Conservation (phyloP, 805 yeast genomes). For the Candida dajiaensis region DNA sequence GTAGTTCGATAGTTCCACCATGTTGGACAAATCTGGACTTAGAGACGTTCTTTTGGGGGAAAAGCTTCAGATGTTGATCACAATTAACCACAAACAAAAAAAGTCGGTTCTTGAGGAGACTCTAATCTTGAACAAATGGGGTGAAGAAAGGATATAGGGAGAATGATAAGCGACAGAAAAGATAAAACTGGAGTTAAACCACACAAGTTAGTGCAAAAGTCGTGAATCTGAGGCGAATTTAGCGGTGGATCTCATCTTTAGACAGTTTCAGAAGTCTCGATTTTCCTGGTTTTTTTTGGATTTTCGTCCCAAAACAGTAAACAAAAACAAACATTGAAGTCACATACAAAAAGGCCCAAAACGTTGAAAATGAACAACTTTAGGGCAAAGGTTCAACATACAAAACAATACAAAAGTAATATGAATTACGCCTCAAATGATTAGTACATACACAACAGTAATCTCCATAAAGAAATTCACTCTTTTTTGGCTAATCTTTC, state of each 20-base stretch:
- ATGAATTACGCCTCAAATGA: neutral
- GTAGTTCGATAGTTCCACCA: constrained; percentile 74
- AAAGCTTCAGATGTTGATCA: neutral
- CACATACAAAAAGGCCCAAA: neutral
- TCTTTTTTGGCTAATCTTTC: constrained; percentile 34
- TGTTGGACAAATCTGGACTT: constrained; percentile 1
- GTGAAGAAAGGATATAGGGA: neutral
- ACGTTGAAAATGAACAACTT: neutral
- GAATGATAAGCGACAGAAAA: neutral
- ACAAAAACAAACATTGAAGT: constrained; percentile 6
- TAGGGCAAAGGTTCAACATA: neutral
- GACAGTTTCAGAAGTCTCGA: neutral
- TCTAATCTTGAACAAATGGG: neutral
- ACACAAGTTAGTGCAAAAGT: neutral
- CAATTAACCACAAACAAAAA: neutral
- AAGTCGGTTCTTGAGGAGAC: neutral
- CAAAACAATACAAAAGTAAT: neutral
- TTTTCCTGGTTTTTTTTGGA: neutral
- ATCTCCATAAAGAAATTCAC: neutral
- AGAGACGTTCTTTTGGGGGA: neutral
- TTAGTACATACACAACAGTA: neutral
- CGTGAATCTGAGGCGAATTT: neutral
- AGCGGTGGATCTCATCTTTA: neutral
- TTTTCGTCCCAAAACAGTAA: constrained; percentile 4
- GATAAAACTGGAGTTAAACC: neutral